A percentile compares a stretch with the other conserved stretches of the same genome.
These are phyloP conservation scores for Daldinia vernicosa DNA, from an alignment of 495 filamentous ascomycete species.

Conservation along the genomic window DNA sequence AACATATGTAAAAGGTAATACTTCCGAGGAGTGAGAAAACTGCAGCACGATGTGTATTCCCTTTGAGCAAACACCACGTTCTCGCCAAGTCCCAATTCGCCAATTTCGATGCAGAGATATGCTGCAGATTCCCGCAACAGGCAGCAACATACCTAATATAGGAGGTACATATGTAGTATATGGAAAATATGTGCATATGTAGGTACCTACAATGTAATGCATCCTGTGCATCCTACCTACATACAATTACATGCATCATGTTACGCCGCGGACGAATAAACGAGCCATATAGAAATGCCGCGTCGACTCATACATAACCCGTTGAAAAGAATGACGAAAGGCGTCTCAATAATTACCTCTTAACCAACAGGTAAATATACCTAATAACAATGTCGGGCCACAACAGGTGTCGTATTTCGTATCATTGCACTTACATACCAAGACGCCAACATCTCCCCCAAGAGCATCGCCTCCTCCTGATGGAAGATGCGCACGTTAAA, in stretches of 20 bases:
- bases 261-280: not conserved
- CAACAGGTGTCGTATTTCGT: no score
- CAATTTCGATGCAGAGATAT: not conserved
- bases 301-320: not conserved
- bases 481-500: slow-evolving; percentile 1
- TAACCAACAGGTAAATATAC: no score
- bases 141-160: not conserved
- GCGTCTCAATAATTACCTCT: no score
- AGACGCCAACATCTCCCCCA: not conserved
- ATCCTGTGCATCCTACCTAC: not conserved
- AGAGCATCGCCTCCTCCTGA: slow-evolving; percentile 19
- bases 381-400: no score
- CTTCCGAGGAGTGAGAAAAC: not conserved
- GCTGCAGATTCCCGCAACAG: not conserved
- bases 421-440: not conserved
- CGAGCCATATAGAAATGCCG: not conserved
- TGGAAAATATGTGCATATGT: not conserved
- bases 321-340: not conserved
- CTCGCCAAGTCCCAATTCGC: not conserved
- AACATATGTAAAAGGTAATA: not conserved
- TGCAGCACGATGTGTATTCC: not conserved
- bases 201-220: no score
- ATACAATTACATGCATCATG: not conserved
- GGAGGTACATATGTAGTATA: not conserved
- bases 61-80: not conserved